phyloP scores from a whole-genome alignment of 805 yeast species.

The Hanseniaspora meyeri region DNA sequence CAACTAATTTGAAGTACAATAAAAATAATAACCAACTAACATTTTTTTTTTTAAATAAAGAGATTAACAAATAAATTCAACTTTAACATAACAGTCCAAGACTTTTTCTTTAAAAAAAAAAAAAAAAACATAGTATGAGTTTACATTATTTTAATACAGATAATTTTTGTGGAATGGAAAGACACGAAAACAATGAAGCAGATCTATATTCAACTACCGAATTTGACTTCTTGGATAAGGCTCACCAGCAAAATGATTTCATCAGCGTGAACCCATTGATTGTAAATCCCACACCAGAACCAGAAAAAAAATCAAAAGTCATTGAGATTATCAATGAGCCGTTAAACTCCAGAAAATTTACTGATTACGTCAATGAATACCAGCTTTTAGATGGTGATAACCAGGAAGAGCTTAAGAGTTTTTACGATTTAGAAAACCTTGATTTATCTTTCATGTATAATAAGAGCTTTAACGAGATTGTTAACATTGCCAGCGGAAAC shows the following conservation, averaged over 20 bases:
- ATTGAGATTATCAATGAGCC: background rate
- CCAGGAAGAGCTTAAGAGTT: background rate
- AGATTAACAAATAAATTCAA: background rate
- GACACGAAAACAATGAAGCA: background rate
- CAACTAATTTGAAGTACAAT: too few relatives aligned
- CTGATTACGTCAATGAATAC: conserved; percentile 5
- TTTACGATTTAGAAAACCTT: conserved; percentile 6
- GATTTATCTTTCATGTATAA: conserved; percentile 11
- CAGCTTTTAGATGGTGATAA: background rate
- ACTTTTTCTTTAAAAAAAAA: background rate
- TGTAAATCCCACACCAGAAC: background rate
- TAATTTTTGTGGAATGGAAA: background rate
- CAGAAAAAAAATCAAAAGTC: background rate
- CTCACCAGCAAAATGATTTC: background rate
- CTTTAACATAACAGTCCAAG: background rate
- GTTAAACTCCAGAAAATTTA: background rate
- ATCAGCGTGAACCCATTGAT: conserved; percentile 10
- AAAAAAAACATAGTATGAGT: conserved; percentile 4
- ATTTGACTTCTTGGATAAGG: background rate
- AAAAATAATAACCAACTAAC: too few relatives aligned
- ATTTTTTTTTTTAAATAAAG: too few relatives aligned
- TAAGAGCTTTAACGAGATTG: conserved; percentile 5
- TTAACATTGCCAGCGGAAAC: background rate
- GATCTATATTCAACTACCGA: background rate
- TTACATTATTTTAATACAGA: conserved; percentile 7